Evolutionary conservation across 768 basidiomycete genomes (phyloP), one percentile per base, ranked within the genome.

Genomic region (Suillus bovinus): DNA sequence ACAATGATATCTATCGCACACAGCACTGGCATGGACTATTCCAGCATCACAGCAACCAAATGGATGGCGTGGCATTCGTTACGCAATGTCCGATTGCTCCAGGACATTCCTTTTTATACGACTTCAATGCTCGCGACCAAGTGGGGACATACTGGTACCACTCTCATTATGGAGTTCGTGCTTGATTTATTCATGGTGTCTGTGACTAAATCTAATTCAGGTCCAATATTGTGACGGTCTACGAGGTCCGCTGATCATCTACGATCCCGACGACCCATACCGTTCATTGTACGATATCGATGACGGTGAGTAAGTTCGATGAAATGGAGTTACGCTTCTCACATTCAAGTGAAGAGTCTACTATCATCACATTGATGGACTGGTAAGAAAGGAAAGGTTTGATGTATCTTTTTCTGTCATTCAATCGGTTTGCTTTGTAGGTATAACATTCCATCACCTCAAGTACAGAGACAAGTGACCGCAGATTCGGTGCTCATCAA

Each of bases 141-240:
- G 49, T 29, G 17, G 49, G 49, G 11, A 50, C 49, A 4, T 20
- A 29, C 5, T 50, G 49, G 49, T 50, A 50, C 29, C 49, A 50
- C 17, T 50, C 49, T 20, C 49, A 50, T 50, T 50, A 50, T 29
- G 49, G 49, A 31, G 29, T 50, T 2, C 29, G 49, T 33, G 9
- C 33, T 29, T 50, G 10, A 4, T 6, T 20, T 50, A 29, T 10
- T 50, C 17, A 50, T 4, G 49, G 9, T 29, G 49, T 11, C 4
- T 4, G 27, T 1, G 4, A 50, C 29, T 50, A 17, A 50, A 1
- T 29, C 20, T 3, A 29, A 17, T 29, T 10, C 5, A 50, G 49
- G 49, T 78, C 0, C 84, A 85, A 64, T 85, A 84, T 59, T 86
- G 85, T 57, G 84, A 86, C 59, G 84, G 84, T 0, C 74, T 86